These are phyloP conservation scores for Jacaranda copaia DNA, from an alignment of 257 asterid species.

Conservation along the genomic window DNA sequence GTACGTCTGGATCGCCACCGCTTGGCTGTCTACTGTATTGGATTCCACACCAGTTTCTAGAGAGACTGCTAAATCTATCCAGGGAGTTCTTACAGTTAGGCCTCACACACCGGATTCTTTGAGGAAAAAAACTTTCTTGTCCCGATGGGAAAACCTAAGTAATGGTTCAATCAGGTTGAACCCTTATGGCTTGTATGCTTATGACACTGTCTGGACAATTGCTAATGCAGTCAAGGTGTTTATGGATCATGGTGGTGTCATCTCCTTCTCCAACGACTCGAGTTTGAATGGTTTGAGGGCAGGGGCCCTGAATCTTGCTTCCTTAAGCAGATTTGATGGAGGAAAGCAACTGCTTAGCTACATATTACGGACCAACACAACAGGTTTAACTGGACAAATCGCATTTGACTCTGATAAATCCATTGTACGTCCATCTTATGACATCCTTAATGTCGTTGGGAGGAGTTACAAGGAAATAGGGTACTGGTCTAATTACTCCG, in stretches of 20 bases:
- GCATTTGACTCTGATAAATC: conserved; percentile 33
- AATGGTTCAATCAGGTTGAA: conserved; percentile 29
- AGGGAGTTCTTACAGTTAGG: conserved; percentile 40
- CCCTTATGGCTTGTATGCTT: conserved; percentile 46
- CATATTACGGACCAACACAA: conserved; percentile 20
- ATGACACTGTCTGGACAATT: conserved; percentile 45
- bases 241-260: conserved; percentile 33
- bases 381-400: conserved; percentile 38
- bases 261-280: conserved; percentile 38
- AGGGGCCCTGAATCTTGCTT: conserved; percentile 21
- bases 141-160: conserved; percentile 38
- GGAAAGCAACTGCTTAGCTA: conserved; percentile 33
- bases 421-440: conserved; percentile 35
- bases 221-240: conserved; percentile 38
- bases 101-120: conserved; percentile 39
- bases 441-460: conserved; percentile 41
- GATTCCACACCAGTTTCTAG: conserved; percentile 28
- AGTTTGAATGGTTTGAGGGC: conserved; percentile 19
- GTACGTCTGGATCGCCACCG: conserved; percentile 43
- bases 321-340: conserved; percentile 36
- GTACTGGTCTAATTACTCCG: conserved; percentile 42
- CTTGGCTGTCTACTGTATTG: conserved; percentile 43
- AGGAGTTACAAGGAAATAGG: conserved; percentile 35
- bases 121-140: conserved; percentile 30
- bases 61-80: conserved; percentile 22